Evolutionary conservation across 495 filamentous ascomycete genomes (phyloP), one percentile per base, ranked within the genome.

Genomic region (Letharia lupina): DNA sequence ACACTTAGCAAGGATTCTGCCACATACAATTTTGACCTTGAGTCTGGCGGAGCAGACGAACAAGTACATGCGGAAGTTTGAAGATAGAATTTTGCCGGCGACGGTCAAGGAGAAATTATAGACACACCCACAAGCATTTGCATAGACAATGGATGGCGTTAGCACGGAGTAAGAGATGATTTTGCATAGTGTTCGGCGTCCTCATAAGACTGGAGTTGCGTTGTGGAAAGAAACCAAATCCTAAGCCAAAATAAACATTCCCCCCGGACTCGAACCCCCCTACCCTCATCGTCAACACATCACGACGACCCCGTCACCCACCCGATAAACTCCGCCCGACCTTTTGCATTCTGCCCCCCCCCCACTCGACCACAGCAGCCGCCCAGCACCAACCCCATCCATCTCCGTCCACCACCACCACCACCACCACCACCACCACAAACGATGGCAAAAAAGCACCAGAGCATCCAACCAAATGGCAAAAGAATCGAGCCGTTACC

Each of bases 11-110:
- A 81, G 94, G 67, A 98, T 99, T 65, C 78, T 98, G 63, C 94
- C 94, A 39, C 94, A 99, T 73, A 99, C 94, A 28, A 64, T 65
- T 8, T 23, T 68, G 20, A 67, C 60, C 1, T 84, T 99, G 69
- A 94, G 85, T 69, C 80, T 99, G 73, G 94, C 94, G 12, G 94
- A 99, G 75, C 94, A 98, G 78, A 99, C 94, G 1, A 98, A 93
- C 76, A 98, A 96, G 79, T 72, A 92, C 33, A 85, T 98, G 77
- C 81, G 87, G 68, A 86, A 83, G 73, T 74, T 95, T 23, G 94
- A 98, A 75, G 78, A 86, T 63, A 82, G 82, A 31, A 74, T 96
- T 58, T 74, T 88, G 16, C 77, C 85, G 40, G 75, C 79, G 37
- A 76, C 75, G 4, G 50, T 81, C 28, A 82, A 80, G 65, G 79